Conservation (phyloP, 441 rosid genomes). For the Jatropha multifida region DNA sequence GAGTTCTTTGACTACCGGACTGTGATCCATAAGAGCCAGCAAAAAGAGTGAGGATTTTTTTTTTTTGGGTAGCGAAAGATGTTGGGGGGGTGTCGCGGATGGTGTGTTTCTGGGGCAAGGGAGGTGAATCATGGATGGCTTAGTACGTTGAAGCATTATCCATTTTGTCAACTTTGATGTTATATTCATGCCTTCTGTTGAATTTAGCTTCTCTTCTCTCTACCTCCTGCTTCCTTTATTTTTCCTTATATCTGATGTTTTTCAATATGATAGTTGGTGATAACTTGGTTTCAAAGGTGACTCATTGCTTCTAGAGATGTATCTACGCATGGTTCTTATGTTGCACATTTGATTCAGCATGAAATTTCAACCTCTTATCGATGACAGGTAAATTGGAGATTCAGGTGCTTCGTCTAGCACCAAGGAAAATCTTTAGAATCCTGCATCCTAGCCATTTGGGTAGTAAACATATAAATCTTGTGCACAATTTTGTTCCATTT, state of each 20-base stretch:
- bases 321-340: background rate
- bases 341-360: background rate
- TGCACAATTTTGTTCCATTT: background rate
- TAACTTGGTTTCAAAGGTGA: background rate
- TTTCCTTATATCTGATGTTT: background rate
- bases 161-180: background rate
- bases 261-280: background rate
- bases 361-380: background rate
- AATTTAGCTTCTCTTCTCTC: background rate
- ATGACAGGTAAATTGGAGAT: background rate
- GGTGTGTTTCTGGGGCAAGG: too few relatives aligned
- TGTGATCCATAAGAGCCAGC: background rate
- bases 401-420: background rate
- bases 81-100: too few relatives aligned
- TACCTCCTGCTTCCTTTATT: background rate
- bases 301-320: background rate
- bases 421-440: conserved; percentile 1
- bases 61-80: too few relatives aligned
- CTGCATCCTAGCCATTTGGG: conserved; percentile 7
- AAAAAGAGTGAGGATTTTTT: background rate
- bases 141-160: background rate
- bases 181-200: background rate
- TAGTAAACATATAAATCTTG: background rate
- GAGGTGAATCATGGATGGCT: too few relatives aligned
- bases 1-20: background rate